Conservation (phyloP, 345 rosid genomes). For the Adansonia digitata region DNA sequence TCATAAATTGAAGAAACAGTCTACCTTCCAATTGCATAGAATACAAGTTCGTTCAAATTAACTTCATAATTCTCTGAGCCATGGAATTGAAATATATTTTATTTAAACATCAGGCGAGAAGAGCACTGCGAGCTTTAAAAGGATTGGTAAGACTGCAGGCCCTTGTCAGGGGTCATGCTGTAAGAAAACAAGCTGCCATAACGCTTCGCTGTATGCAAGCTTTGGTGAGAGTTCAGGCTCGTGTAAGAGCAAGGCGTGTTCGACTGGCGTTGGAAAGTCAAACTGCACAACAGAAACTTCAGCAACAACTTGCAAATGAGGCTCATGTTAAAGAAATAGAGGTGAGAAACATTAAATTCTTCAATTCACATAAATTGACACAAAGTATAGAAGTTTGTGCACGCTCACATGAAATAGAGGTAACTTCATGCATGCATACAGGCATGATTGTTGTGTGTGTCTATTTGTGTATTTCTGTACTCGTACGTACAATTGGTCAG, state of each 20-base stretch:
- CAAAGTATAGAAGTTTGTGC: not conserved
- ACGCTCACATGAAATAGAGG: not conserved
- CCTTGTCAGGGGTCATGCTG: conserved; percentile 95
- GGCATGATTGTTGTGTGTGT: not conserved
- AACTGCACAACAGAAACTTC: conserved; percentile 63
- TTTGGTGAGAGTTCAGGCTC: conserved; percentile 97
- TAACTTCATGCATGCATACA: not conserved
- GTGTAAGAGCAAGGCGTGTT: conserved; percentile 93
- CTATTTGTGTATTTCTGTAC: not conserved
- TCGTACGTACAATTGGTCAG: not conserved
- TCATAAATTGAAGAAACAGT: not conserved
- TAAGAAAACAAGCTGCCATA: conserved; percentile 98
- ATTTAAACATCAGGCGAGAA: conserved; percentile 64
- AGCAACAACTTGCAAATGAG: conserved; percentile 78
- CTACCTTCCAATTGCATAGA: not conserved
- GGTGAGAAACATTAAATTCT: conserved; percentile 30
- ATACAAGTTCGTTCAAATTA: not conserved
- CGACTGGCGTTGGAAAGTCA: conserved; percentile 89
- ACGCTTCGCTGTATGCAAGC: conserved; percentile 99
- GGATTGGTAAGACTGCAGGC: conserved; percentile 99
- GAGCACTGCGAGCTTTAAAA: conserved; percentile 91
- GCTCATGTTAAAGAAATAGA: conserved; percentile 85
- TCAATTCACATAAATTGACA: not conserved
- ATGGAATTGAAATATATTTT: conserved; percentile 11
- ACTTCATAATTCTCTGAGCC: not conserved